Evolutionary conservation across 768 basidiomycete species (phyloP), one percentile per base, ranked within the genome.

Genomic region (Termitomyces sp.): DNA sequence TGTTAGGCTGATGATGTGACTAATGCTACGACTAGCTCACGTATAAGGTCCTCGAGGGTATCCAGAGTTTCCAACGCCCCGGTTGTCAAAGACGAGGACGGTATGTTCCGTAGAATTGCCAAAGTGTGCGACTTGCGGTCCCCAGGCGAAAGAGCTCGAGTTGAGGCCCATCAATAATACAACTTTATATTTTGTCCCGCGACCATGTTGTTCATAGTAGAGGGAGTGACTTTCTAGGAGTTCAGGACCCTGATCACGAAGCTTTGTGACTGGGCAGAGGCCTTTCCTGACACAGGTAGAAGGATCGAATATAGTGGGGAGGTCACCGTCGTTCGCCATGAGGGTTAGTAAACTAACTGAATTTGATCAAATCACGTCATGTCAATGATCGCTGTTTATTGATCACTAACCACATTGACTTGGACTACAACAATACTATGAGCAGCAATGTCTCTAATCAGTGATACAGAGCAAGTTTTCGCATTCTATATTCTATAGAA

Each of bases 111-210:
- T 69, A 15, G 76, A 66, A n/a, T 64, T 68, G 7, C 77, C 75
- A 60, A 93, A 91, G 63, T 86, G 74, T 4, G 76, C 66, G 3
- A 92, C 85, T 65, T 92, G 89, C 0, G 71, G 63, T 0, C 66
- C 63, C 90, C 88, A 91, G 1, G 76, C 75, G 62, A 85, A 89
- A 5, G 77, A 82, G 58, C 73, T 83, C 51, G 77, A 75, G 65
- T 86, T 89, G 57, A 91, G 60, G 3, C 91, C 91, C 89, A 89
- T 91, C 60, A 94, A 84, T 60, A 91, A 82, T 1, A 92, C 63
- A 16, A 92, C 66, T 63, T 89, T 90, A 56, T 62, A 65, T 56
- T 77, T 74, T 10, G 77, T 76, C 0, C 86, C 85, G 3, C 59
- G 70, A 3, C 90, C 91, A 66, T 94, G 91, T 38, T 85, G 78